A percentile compares a stretch with the other conserved stretches of the same genome.
Evolutionary conservation across 371 early-diverging fungal species (phyloP).

Genomic region (Rhizopus stolonifer): DNA sequence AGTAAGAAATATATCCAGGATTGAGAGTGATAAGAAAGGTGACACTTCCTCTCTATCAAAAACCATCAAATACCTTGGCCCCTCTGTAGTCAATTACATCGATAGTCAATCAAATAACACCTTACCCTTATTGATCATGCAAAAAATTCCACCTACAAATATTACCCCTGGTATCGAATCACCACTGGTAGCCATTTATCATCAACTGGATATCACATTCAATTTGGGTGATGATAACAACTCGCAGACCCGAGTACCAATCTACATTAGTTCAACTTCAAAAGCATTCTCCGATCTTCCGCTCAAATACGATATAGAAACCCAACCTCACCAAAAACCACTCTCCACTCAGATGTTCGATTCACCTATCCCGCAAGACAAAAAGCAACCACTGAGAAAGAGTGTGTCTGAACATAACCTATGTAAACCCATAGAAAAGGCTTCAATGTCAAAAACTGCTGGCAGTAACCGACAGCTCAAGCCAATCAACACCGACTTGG

Average conservation of each 20-base stretch:
- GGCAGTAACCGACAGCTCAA: background rate
- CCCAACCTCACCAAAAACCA: constrained; percentile 6
- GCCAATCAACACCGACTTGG: constrained; percentile 8
- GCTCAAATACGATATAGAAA: constrained; percentile 14
- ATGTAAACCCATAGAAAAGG: background rate
- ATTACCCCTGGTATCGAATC: constrained; percentile 13
- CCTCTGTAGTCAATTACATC: background rate
- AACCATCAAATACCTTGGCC: background rate
- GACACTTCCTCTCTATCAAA: background rate
- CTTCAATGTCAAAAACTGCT: background rate
- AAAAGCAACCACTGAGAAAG: background rate
- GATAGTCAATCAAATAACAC: background rate
- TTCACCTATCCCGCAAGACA: background rate
- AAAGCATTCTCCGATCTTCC: background rate
- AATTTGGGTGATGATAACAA: constrained; percentile 17
- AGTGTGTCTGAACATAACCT: constrained; percentile 12
- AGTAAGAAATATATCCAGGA: background rate
- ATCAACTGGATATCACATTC: constrained; percentile 24
- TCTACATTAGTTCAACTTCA: constrained; percentile 13
- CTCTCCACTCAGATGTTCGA: constrained; percentile 2
- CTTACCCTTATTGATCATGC: background rate
- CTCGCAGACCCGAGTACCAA: constrained; percentile 18
- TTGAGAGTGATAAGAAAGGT: background rate
- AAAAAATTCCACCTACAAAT: background rate
- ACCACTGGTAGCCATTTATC: constrained; percentile 11